phyloP scores from a whole-genome alignment of 2,329 filamentous ascomycete genomes.

The Hymenoscyphus scutula region DNA sequence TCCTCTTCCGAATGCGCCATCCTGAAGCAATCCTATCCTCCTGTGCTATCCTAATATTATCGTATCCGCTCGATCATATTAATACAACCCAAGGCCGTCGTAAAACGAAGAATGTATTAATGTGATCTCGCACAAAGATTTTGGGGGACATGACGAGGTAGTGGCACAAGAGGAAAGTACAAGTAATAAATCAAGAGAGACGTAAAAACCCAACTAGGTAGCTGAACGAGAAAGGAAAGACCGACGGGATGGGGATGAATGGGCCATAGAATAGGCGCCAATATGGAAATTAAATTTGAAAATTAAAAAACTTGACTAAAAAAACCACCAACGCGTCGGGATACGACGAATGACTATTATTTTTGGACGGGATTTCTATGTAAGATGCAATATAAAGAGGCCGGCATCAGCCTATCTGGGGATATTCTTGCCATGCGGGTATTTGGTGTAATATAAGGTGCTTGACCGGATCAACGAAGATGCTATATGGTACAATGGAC shows the following conservation, averaged over 20 bases:
- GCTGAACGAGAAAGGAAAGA: too few relatives aligned
- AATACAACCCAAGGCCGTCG: not conserved
- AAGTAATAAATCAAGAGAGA: too few relatives aligned
- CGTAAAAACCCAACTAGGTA: too few relatives aligned
- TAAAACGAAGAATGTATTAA: not conserved
- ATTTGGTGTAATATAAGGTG: not conserved
- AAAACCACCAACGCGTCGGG: not conserved
- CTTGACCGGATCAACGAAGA: not conserved
- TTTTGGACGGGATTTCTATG: too few relatives aligned
- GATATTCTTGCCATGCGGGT: not conserved
- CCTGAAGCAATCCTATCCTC: not conserved
- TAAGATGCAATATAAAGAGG: too few relatives aligned
- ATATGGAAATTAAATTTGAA: too few relatives aligned
- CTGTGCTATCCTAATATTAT: not conserved
- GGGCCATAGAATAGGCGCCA: too few relatives aligned
- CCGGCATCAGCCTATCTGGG: not conserved
- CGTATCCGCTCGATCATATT: not conserved
- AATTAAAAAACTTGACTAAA: too few relatives aligned
- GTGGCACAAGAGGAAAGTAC: too few relatives aligned
- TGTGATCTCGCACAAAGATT: not conserved
- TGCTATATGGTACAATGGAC: not conserved
- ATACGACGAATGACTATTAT: too few relatives aligned
- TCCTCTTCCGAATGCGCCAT: not conserved
- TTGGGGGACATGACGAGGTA: not conserved
- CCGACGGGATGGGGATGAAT: too few relatives aligned